Base-by-base conservation (phyloP, 2,329 filamentous ascomycete species). In the Leptographium procerum region DNA sequence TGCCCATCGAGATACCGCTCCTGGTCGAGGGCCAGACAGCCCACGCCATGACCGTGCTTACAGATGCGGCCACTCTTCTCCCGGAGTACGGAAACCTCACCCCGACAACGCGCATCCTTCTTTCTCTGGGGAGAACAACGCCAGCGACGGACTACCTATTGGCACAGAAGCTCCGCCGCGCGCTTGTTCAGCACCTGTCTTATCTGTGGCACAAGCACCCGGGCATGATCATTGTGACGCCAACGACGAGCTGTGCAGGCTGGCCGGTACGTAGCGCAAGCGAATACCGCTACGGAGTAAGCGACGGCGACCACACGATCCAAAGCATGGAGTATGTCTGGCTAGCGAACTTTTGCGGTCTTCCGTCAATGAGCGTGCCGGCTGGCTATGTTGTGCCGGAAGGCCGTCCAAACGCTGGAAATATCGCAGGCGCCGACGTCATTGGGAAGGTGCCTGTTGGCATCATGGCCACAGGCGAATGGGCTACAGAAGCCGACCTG, bases 31-130 rank as follows among this genome's bases (percentile, higher is more conserved):
- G 85, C 26, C 86, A 90, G 69, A 77, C 82, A 24, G 87, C 87
- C 0, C 88, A 91, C 69, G 84, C 85, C 26, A 70, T 91, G 61
- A 89, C 87, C 0, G 87, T 91, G 61, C 79, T 91, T 57, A 78
- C 80, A 9, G 87, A 91, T 48, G 77, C 70, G 1, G 71, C 76
- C 1, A 73, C 75, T 0, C 63, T 79, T 19, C 64, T 81, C 70
- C 60, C 74, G 3, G 55, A 57, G 4, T 72, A 77, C 0, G 65
- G 69, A 6, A 74, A 77, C 28, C 73, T 86, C 45, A 82, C 83
- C 0, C 72, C 82, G 0, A 75, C 83, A 0, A 89, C 85, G 70
- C 82, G 83, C 60, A 75, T 91, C 40, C 76, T 91, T 5, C 74
- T 91, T 45, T 78, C 80, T 0, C 75, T 90, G 10, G 84, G 81